Percentiles rank a stretch among this genome's conserved stretches.
phyloP scores from a whole-genome alignment of 305 asterid species.

The Solanum aculeatissimum region DNA sequence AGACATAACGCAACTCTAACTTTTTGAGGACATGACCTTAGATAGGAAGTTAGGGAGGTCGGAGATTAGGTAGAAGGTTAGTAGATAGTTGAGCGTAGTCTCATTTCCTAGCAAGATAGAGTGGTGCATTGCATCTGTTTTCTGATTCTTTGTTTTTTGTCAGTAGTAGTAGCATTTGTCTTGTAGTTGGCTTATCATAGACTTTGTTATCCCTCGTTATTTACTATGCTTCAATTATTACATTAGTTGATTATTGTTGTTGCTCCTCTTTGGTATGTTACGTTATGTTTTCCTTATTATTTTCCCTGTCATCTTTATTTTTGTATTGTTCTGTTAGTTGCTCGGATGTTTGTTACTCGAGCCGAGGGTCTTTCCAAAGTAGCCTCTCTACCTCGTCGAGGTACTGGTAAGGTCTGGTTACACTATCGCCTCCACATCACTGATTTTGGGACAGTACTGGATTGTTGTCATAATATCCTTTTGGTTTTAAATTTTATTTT shows the following conservation, averaged over 20 bases:
- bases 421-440: neutral
- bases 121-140: neutral
- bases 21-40: neutral
- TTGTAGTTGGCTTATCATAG: neutral
- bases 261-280: neutral
- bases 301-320: neutral
- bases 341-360: neutral
- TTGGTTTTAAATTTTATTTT: neutral
- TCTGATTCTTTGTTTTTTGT: neutral
- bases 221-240: neutral
- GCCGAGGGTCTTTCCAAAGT: neutral
- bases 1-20: neutral
- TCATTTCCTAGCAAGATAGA: neutral
- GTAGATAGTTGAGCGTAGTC: neutral
- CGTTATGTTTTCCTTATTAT: neutral
- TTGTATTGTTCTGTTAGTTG: neutral
- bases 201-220: neutral
- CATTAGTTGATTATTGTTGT: neutral
- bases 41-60: neutral
- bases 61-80: neutral
- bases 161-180: neutral
- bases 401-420: neutral
- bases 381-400: neutral
- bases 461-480: neutral
- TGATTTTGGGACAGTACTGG: neutral